phyloP scores from a whole-genome alignment of 2,329 filamentous ascomycete genomes.

The Stachybotrys chlorohalonatus region DNA sequence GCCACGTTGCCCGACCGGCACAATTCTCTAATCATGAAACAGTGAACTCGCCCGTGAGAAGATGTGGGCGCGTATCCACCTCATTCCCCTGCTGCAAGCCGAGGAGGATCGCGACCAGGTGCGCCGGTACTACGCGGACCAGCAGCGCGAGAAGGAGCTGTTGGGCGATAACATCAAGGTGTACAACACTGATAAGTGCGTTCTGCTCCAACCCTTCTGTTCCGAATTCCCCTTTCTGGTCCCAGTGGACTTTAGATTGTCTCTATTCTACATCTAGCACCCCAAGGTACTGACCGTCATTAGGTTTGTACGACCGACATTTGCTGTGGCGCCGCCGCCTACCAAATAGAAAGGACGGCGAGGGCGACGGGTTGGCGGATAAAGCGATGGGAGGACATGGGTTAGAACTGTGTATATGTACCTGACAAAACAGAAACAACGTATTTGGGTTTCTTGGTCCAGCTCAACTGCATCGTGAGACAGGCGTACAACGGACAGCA shows the following conservation, averaged over 20 bases:
- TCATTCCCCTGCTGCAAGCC: conserved; percentile 88
- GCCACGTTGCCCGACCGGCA: neutral
- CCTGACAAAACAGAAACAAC: neutral
- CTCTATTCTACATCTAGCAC: no score
- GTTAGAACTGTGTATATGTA: conserved; percentile 1
- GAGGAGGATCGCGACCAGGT: conserved; percentile 96
- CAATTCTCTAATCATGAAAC: neutral
- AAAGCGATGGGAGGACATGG: neutral
- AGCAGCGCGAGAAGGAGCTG: conserved; percentile 83
- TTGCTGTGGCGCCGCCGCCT: conserved; percentile 59
- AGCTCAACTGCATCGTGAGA: neutral
- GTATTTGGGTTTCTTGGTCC: neutral
- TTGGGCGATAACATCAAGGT: conserved; percentile 75
- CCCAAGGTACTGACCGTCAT: neutral
- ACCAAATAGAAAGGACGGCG: conserved; percentile 39
- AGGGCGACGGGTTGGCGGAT: neutral
- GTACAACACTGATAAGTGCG: conserved; percentile 83
- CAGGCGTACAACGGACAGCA: neutral
- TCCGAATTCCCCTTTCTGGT: no score
- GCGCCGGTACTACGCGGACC: conserved; percentile 74
- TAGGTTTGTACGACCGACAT: conserved; percentile 77
- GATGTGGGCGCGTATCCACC: conserved; percentile 94
- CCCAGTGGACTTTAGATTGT: no score
- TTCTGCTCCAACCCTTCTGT: neutral
- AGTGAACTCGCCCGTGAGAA: conserved; percentile 95